Percentiles rank a stretch among this genome's conserved stretches.
These are phyloP conservation scores for Acacia pycnantha DNA, from an alignment of 331 rosid species.

Conservation along the genomic window DNA sequence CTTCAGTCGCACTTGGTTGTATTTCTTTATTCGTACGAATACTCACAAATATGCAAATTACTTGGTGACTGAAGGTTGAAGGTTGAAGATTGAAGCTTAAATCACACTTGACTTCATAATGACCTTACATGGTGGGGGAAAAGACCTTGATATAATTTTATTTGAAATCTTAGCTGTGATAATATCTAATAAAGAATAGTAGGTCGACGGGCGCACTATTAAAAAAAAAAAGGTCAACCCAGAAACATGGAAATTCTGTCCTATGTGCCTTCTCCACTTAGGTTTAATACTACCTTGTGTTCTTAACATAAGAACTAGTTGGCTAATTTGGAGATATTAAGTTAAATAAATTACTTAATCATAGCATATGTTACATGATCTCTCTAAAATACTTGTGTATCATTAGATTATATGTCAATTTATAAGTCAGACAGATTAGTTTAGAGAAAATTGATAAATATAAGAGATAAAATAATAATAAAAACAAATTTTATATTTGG, in stretches of 20 bases:
- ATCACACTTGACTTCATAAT: neutral
- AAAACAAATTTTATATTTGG: no score
- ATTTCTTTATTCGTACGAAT: neutral
- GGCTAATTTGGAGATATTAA: no score
- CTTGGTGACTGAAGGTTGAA: neutral
- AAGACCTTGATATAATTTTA: neutral
- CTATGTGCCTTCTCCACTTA: conserved; percentile 15
- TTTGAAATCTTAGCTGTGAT: neutral
- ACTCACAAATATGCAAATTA: neutral
- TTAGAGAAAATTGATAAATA: no score
- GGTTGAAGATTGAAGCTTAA: neutral
- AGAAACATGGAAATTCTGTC: neutral
- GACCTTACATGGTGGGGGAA: conserved; percentile 23
- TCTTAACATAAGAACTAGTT: no score
- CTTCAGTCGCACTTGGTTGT: neutral
- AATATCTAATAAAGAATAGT: neutral
- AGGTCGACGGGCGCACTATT: neutral
- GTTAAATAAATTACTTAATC: no score
- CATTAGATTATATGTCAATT: no score
- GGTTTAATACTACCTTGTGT: no score
- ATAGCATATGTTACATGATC: no score
- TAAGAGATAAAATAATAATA: no score
- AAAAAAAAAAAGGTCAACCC: neutral
- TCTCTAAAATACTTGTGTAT: no score
- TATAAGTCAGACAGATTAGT: no score